These are phyloP conservation scores for Triangularia setosa DNA, from an alignment of 2,329 filamentous ascomycete genomes.

Conservation along the genomic window DNA sequence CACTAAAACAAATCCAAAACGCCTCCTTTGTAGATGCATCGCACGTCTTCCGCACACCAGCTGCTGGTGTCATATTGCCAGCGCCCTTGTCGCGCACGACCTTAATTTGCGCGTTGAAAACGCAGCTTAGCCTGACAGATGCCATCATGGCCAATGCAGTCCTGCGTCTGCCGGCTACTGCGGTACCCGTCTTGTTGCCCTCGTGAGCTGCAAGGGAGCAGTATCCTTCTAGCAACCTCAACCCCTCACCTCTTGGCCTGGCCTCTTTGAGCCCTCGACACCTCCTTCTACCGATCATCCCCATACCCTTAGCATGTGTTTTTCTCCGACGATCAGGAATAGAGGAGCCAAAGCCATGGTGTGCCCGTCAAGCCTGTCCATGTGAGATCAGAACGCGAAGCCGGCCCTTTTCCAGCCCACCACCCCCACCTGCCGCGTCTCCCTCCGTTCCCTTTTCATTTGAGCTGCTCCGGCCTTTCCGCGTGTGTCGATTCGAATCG, in stretches of 20 bases:
- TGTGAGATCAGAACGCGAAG: slow-evolving; percentile 19
- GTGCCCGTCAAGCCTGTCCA: not conserved
- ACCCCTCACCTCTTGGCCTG: not conserved
- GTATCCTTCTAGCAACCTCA: not conserved
- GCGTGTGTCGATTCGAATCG: not conserved
- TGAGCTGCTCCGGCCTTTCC: slow-evolving; percentile 13
- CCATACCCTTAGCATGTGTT: slow-evolving; percentile 24
- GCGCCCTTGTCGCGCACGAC: slow-evolving; percentile 7
- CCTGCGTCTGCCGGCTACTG: not conserved
- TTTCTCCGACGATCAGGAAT: slow-evolving; percentile 30
- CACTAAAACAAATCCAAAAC: slow-evolving; percentile 36
- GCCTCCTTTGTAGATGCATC: slow-evolving; percentile 18
- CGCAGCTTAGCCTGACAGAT: not conserved
- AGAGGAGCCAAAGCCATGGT: slow-evolving; percentile 22
- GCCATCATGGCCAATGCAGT: not conserved
- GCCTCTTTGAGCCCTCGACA: not conserved
- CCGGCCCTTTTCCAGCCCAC: slow-evolving; percentile 15
- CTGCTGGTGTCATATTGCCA: not conserved
- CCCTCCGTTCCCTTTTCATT: not conserved
- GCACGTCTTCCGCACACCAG: slow-evolving; percentile 18
- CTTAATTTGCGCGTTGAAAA: not conserved
- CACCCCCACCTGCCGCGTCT: slow-evolving; percentile 8
- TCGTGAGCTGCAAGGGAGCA: not conserved
- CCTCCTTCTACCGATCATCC: too few species aligned
- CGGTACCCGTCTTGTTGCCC: not conserved